Percentiles rank a stretch among this genome's conserved stretches.
phyloP scores from a whole-genome alignment of 345 rosid species.

The Toxicodendron radicans region DNA sequence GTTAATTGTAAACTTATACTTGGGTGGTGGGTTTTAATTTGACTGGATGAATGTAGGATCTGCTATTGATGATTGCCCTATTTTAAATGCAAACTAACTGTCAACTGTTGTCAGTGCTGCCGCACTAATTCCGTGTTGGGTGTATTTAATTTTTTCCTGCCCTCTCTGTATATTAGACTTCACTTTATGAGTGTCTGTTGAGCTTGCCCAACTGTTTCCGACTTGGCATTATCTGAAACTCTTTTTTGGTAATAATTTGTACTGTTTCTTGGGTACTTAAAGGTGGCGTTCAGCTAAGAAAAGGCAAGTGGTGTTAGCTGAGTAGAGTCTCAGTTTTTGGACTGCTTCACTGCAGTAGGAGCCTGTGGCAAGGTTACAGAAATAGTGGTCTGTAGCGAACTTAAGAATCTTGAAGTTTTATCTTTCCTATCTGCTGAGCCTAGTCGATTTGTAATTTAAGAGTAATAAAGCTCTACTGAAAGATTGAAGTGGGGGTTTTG shows the following conservation, averaged over 20 bases:
- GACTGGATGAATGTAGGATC: neutral
- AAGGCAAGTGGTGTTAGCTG: neutral
- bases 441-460: neutral
- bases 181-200: neutral
- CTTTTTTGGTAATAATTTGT: neutral
- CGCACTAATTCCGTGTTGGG: neutral
- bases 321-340: neutral
- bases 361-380: neutral
- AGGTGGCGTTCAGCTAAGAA: neutral
- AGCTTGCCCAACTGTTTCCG: neutral
- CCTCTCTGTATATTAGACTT: neutral
- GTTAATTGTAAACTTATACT: no score
- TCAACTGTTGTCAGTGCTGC: neutral
- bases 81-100: neutral
- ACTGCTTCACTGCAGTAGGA: neutral
- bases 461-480: neutral
- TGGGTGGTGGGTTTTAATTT: neutral
- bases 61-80: neutral
- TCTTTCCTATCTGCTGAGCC: neutral
- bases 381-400: neutral
- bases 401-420: neutral
- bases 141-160: no score
- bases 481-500: neutral
- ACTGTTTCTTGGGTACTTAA: neutral
- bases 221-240: neutral